Conservation (phyloP, 2,329 filamentous ascomycete species). For the Fonsecaea pugnacius region DNA sequence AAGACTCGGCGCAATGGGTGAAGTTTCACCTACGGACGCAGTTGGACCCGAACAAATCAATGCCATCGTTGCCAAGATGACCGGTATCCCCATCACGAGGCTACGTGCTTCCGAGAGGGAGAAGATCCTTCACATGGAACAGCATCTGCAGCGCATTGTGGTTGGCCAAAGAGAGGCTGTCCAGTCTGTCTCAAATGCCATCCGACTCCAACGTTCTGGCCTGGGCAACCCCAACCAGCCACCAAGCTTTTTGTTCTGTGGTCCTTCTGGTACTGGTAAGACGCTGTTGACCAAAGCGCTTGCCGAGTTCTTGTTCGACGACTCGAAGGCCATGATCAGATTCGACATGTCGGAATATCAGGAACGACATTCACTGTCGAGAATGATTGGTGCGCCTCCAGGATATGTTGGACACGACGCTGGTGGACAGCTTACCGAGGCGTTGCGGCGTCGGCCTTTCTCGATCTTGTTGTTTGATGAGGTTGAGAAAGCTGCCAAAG, state of each 20-base stretch:
- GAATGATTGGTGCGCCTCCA: constrained; percentile 97
- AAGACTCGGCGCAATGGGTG: constrained; percentile 64
- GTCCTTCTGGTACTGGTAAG: constrained; percentile 97
- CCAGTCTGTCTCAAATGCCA: constrained; percentile 89
- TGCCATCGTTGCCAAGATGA: constrained; percentile 95
- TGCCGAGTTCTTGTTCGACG: constrained; percentile 97
- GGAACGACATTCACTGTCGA: constrained; percentile 89
- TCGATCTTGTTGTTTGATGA: constrained; percentile 98
- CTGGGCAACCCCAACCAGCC: constrained; percentile 95
- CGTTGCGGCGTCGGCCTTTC: constrained; percentile 90
- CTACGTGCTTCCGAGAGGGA: constrained; percentile 96
- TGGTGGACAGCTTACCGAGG: constrained; percentile 93
- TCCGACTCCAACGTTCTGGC: constrained; percentile 90
- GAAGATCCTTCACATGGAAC: constrained; percentile 98
- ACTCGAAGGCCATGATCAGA: constrained; percentile 95
- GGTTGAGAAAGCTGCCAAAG: constrained; percentile 98
- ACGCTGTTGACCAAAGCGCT: constrained; percentile 95
- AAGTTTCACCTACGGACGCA: constrained; percentile 82
- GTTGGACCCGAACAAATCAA: constrained; percentile 99
- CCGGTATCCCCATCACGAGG: constrained; percentile 94
- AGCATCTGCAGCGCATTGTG: constrained; percentile 78
- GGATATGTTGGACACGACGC: constrained; percentile 97
- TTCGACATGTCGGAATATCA: constrained; percentile 99
- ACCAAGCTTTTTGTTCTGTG: constrained; percentile 97
- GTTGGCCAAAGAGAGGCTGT: constrained; percentile 96